Base-by-base conservation (phyloP, 148 eudicot species). In the Bassia scoparia region DNA sequence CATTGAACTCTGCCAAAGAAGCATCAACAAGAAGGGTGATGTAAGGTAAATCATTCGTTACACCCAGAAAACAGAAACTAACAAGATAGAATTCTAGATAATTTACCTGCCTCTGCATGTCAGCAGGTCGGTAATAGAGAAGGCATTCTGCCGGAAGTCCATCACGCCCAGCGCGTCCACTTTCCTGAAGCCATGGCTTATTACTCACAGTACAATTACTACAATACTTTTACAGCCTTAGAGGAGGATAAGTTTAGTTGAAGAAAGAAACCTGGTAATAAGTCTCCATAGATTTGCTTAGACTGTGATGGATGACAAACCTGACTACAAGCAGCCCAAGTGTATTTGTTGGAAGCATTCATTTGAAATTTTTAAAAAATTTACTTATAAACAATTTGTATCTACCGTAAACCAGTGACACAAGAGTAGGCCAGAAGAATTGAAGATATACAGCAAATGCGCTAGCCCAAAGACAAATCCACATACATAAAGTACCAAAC, bases 141-240 rank as follows among this genome's bases (percentile, higher is more conserved):
- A 95, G 65, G 73, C 98, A 95, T 80, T 95, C 97, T 34, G 98
- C 84, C 46, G 97, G 96, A 85, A 89, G 97, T 73, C 98, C 98
- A 79, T 95, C 98, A 82, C 98, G 88, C 68, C 98, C 98, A 77
- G 98, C 98, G 76, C 98, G 90, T 18, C 98, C 98, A 88, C 98
- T 95, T 86, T 95, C 98, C 97, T 94, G 85, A 69, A 83, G 80
- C 43, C 67, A 38, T 50, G 59, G 46, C 58, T 67, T 23, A 21
- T 71, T 35, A 65, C 9, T 71, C 64, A 61, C 65, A 72, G 37
- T 52, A 70, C 33, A 18, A 27, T n/a, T n/a, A n/a, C n/a, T n/a
- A n/a, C n/a, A n/a, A n/a, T n/a, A n/a, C n/a, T n/a, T n/a, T n/a
- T n/a, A n/a, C n/a, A 33, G 16, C 48, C 12, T 35, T 18, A 71